These are phyloP conservation scores for Penicillium herquei DNA, from an alignment of 495 filamentous ascomycete species.

Conservation along the genomic window DNA sequence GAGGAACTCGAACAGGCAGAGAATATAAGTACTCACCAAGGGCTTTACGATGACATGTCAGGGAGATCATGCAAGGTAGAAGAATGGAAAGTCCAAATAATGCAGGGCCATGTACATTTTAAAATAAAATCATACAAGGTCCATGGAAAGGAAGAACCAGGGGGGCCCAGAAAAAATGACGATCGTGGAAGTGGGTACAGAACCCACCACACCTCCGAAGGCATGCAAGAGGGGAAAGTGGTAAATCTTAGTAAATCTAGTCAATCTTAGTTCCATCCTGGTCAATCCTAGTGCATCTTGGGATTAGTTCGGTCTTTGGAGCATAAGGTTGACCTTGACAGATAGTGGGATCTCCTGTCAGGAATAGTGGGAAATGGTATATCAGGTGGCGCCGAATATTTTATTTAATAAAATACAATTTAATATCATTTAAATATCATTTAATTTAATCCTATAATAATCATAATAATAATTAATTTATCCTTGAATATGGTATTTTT, in stretches of 20 bases:
- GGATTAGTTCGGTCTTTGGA: constrained; percentile 8
- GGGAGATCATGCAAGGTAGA: constrained; percentile 31
- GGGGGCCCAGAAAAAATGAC: constrained; percentile 41
- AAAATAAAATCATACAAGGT: constrained; percentile 24
- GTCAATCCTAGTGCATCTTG: too few relatives aligned
- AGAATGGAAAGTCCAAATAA: constrained; percentile 26
- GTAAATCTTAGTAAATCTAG: constrained; percentile 10
- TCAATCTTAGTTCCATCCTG: too few relatives aligned
- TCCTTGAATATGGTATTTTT: too few relatives aligned
- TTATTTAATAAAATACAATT: too few relatives aligned
- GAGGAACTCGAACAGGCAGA: background rate
- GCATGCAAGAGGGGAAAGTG: constrained; percentile 28
- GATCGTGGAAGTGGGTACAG: constrained; percentile 42
- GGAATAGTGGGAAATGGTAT: constrained; percentile 24
- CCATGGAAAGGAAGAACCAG: constrained; percentile 37
- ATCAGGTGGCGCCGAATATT: constrained; percentile 22
- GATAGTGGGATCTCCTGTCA: constrained; percentile 36
- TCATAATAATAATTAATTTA: too few relatives aligned
- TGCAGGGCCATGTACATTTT: constrained; percentile 28
- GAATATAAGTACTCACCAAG: constrained; percentile 17
- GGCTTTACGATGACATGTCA: constrained; percentile 29
- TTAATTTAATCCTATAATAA: too few relatives aligned
- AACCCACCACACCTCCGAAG: constrained; percentile 23
- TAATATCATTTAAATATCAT: too few relatives aligned
- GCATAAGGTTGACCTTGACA: constrained; percentile 38